Evolutionary conservation across 2,329 filamentous ascomycete species (phyloP), one percentile per base, ranked within the genome.

Genomic region (Penicillium sp.): DNA sequence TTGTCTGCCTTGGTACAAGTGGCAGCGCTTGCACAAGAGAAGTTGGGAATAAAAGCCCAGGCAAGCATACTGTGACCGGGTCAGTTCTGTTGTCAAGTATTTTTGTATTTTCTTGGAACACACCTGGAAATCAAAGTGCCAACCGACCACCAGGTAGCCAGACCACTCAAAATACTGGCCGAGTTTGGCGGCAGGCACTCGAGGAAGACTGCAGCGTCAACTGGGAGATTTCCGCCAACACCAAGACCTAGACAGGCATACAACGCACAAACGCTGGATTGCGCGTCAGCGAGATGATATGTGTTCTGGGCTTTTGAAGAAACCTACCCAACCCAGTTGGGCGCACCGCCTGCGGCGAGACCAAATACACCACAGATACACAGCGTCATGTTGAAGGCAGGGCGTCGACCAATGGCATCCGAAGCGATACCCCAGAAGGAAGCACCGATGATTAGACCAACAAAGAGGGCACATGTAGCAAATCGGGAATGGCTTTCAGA

Each of bases 71-170:
- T 67, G 53, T 8, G 42, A 5, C 23, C 2, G 20, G 18, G 22
- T 51, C 12, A 51, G 37, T 29, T 6, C 3, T 51, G 23, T n/a
- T 31, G 27, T 9, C 8, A 18, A 29, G 12, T 9, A 15, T 1
- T 42, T 9, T 15, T 12, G 2, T 11, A 18, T 18, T 6, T 9
- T 1, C 27, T 5, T 4, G 29, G 18, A 25, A 65, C 69, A 26
- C 35, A 72, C 71, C 70, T 74, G 48, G 88, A 85, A 53, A 88
- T 81, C 7, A 95, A 79, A 68, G 94, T 89, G 6, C 90, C 91
- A 18, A 95, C 75, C 0, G 90, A 89, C 90, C 91, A 96, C 88
- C 89, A 94, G 7, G 92, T 83, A 6, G 89, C 91, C n/a, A 95
- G 79, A 46, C 93, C 79, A 0, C 90, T 94, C 27, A 94, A 77